Percentiles rank a stretch among this genome's conserved stretches.
Conservation (phyloP, 164 flowering plant genomes). For the Annona squamosa region DNA sequence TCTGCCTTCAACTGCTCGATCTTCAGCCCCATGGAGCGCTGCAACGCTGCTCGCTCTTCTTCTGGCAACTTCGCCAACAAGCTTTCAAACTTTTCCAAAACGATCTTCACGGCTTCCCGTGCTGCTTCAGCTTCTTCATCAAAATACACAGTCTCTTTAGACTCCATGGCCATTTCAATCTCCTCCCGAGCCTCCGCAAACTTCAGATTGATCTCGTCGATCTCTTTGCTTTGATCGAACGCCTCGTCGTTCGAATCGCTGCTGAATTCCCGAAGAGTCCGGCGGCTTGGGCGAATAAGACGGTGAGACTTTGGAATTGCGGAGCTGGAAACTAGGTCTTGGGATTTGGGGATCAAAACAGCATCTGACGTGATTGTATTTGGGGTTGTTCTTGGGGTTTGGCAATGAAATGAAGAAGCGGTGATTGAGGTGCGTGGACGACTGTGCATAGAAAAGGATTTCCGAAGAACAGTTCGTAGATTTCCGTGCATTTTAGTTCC, state of each 20-base stretch:
- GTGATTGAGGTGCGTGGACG: slow-evolving; percentile 21
- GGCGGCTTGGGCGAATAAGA: slow-evolving; percentile 9
- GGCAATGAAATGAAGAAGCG: slow-evolving; percentile 16
- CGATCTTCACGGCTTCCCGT: slow-evolving; percentile 58
- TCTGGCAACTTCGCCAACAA: slow-evolving; percentile 50
- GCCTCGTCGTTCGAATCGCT: slow-evolving; percentile 14
- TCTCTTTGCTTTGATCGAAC: slow-evolving; percentile 44
- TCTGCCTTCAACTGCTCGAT: slow-evolving; percentile 95
- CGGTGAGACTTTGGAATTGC: slow-evolving; percentile 16
- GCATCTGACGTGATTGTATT: background rate
- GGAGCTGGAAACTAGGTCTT: slow-evolving; percentile 8
- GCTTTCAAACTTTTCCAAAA: slow-evolving; percentile 53
- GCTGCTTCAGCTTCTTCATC: slow-evolving; percentile 86
- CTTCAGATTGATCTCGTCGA: slow-evolving; percentile 81
- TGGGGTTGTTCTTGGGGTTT: slow-evolving; percentile 11
- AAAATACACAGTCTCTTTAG: slow-evolving; percentile 90
- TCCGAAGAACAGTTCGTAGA: slow-evolving; percentile 21
- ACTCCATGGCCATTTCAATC: slow-evolving; percentile 87
- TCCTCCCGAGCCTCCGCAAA: slow-evolving; percentile 97
- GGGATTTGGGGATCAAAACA: background rate
- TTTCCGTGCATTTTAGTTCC: slow-evolving; percentile 24
- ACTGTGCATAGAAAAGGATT: slow-evolving; percentile 20
- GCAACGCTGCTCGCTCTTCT: slow-evolving; percentile 45
- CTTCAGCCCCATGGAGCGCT: slow-evolving; percentile 90
- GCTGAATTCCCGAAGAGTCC: slow-evolving; percentile 24